Evolutionary conservation across 1,139 yeast species (phyloP), one percentile per base, ranked within the genome.

Genomic region (Casaregolazyma suthepensis): DNA sequence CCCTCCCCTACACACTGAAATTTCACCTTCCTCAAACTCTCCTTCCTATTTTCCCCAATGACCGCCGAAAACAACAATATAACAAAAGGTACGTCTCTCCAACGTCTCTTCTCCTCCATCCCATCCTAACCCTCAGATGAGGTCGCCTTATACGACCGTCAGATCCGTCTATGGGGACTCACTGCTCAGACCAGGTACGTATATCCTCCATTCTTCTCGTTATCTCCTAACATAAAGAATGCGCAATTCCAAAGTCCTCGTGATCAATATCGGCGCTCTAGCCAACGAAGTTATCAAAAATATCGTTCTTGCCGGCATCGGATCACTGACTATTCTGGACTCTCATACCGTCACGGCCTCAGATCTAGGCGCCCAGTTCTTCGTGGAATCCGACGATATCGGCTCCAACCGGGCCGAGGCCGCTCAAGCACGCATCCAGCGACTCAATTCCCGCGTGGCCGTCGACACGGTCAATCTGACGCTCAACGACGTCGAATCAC

Each of bases 111-210:
- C 13, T 35, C 17, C 40, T 35, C 17, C 5, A 35, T 26, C 5
- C 17, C 37, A 10, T 15, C 17, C 40, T 35, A 35, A 35, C 40
- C 20, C 15, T 12, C 40, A 72, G 97, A 90, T 64, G 98, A 91
- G 68, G 83, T 91, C 54, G 96, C 96, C 1, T 75, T 91, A 29
- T 93, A 93, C 67, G 99, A 93, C 70, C 80, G 99, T 56, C 99
- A 93, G 69, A 91, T 93, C 62, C 74, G 99, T 60, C 76, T 93
- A 42, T 93, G 99, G 99, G 99, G 99, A 12, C 77, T 93, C 71
- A 94, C 87, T 29, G 96, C 98, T 15, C 99, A 93, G 69, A 77
- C 82, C 50, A 62, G 73, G 63, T 66, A 58, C 13, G 65, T 54
- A 19, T 5, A 9, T 6, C 23, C n/a, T 15, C n/a, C 15, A 45